A percentile compares a stretch with the other conserved stretches of the same genome.
Evolutionary conservation across 2,329 filamentous ascomycete genomes (phyloP).

Genomic region (Aureobasidium sp.): DNA sequence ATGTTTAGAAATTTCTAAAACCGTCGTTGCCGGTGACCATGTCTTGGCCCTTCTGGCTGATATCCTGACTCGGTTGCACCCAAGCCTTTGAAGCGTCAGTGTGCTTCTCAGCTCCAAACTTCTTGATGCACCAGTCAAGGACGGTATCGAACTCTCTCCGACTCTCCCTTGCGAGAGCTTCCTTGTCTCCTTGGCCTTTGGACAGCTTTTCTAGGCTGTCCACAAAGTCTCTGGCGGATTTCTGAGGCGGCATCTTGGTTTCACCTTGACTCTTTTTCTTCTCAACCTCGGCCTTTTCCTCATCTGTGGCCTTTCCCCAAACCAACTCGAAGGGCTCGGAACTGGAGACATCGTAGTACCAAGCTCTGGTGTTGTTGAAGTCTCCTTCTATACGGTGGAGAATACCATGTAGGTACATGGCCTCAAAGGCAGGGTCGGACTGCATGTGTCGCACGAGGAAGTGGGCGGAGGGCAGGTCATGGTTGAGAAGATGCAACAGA

Average conservation of each 20-base stretch:
- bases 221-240: slow-evolving; percentile 27
- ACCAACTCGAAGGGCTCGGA: slow-evolving; percentile 30
- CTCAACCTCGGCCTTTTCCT: neutral
- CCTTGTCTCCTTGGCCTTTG: slow-evolving; percentile 24
- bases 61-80: slow-evolving; percentile 36
- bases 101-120: slow-evolving; percentile 38
- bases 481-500: slow-evolving; percentile 46
- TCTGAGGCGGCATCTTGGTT: slow-evolving; percentile 17
- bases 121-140: slow-evolving; percentile 38
- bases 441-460: slow-evolving; percentile 49
- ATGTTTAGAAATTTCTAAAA: slow-evolving; percentile 37
- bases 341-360: slow-evolving; percentile 41
- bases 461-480: slow-evolving; percentile 44
- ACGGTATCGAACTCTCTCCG: slow-evolving; percentile 36
- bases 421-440: slow-evolving; percentile 41
- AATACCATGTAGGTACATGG: slow-evolving; percentile 47
- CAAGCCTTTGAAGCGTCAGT: slow-evolving; percentile 40
- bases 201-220: slow-evolving; percentile 33
- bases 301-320: slow-evolving; percentile 24
- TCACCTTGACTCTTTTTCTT: neutral
- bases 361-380: slow-evolving; percentile 42
- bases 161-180: slow-evolving; percentile 30
- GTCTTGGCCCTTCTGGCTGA: slow-evolving; percentile 34
- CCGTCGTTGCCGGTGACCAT: slow-evolving; percentile 42
- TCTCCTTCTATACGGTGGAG: slow-evolving; percentile 47